These are phyloP conservation scores for Candida sphagnicola DNA, from an alignment of 805 yeast genomes.

Conservation along the genomic window DNA sequence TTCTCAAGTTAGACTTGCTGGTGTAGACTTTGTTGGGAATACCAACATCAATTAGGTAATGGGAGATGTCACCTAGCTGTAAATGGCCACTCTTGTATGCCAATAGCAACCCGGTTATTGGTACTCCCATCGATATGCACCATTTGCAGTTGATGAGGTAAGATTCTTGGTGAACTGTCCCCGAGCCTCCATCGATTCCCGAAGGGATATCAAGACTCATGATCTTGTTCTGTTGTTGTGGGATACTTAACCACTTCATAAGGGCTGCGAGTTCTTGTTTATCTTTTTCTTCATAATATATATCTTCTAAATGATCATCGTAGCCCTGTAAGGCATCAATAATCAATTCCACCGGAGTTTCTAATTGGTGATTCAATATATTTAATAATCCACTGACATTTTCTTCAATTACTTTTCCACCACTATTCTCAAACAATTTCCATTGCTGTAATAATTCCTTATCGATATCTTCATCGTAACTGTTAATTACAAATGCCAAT, in stretches of 20 bases:
- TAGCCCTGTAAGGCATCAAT: slow-evolving; percentile 85
- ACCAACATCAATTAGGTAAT: slow-evolving; percentile 68
- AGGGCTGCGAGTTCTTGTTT: slow-evolving; percentile 37
- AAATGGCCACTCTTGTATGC: slow-evolving; percentile 55
- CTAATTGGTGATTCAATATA: slow-evolving; percentile 42
- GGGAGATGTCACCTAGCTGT: slow-evolving; percentile 46
- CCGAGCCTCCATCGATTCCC: slow-evolving; percentile 82
- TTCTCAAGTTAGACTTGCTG: slow-evolving; percentile 36
- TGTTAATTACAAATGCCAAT: slow-evolving; percentile 43
- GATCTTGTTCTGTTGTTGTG: slow-evolving; percentile 37
- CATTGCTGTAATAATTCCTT: slow-evolving; percentile 48
- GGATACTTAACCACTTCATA: slow-evolving; percentile 64
- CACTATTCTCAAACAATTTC: slow-evolving; percentile 52
- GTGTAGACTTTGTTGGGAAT: slow-evolving; percentile 55
- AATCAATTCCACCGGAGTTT: slow-evolving; percentile 74
- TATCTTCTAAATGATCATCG: slow-evolving; percentile 63
- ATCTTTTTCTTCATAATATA: slow-evolving; percentile 39
- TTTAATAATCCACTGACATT: slow-evolving; percentile 31
- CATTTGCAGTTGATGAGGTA: slow-evolving; percentile 44
- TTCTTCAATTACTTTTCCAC: slow-evolving; percentile 59
- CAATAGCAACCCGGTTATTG: slow-evolving; percentile 58
- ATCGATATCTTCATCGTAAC: slow-evolving; percentile 35
- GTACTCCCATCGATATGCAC: slow-evolving; percentile 70
- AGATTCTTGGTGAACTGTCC: slow-evolving; percentile 35
- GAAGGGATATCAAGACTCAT: slow-evolving; percentile 78